Evolutionary conservation across 2,329 filamentous ascomycete species (phyloP), one percentile per base, ranked within the genome.

Genomic region (Trichophaea hybrida): DNA sequence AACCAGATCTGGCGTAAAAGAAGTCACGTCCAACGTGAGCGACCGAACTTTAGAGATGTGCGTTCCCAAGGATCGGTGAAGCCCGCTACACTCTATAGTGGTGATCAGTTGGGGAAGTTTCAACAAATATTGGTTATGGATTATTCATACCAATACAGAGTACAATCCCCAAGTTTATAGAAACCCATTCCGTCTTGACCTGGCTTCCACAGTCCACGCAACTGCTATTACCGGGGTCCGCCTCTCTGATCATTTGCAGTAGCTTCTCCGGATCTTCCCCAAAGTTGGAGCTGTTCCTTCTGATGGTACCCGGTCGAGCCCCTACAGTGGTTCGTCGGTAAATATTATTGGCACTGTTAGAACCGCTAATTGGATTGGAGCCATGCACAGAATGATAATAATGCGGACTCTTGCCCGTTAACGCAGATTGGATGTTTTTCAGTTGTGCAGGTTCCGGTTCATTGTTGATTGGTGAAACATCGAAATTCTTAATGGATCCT

Each of bases 41-140:
- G 93, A 97, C 57, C 93, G 86, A 44, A 98, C 83, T 74, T 98
- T 98, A 72, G 89, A 95, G 70, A 98, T 96, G 72, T 98, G 93
- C 1, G 93, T 98, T 10, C 93, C 93, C 2, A 98, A 78, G 1
- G 91, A 97, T 46, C 93, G 83, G 73, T 98, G 93, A 63, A 98
- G 96, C 64, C 93, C 93, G 70, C 90, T 95, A 74, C 93, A 98
- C 72, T 98, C 91, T 70, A 96, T 13, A 96, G 60, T 8, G 34
- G 24, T 35, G 5, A 50, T 24, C 15, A 51, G 34, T 62, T 57
- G 63, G 61, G 40, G 43, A 46, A 35, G 32, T n/a, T 43, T 6
- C 4, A 32, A 8, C 54, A 50, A 38, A 15, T 6, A 55, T 54
- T 7, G 32, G 31, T 31, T n/a, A 55, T 49, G 6, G 46, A 40